phyloP scores from a whole-genome alignment of 2,329 filamentous ascomycete species.

The Coleophoma eucalyptorum region DNA sequence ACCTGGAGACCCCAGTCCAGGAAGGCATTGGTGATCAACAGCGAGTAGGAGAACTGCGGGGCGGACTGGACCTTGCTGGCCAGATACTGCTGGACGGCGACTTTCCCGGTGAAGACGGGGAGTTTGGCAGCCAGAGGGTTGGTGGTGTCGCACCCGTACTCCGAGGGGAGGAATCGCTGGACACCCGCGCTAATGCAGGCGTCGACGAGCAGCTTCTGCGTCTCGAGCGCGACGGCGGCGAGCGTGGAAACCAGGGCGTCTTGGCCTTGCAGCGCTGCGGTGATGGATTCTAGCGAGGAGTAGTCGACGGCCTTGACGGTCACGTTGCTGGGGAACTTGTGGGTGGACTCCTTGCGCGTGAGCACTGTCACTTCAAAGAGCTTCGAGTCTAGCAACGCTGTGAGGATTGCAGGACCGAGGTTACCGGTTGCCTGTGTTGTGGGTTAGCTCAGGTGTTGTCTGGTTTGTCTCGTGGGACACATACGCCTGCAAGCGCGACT shows the following conservation, averaged over 20 bases:
- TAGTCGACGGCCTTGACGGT: conserved; percentile 42
- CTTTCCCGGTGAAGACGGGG: conserved; percentile 49
- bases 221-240: conserved; percentile 22
- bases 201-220: conserved; percentile 49
- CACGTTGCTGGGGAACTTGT: conserved; percentile 25
- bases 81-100: conserved; percentile 35
- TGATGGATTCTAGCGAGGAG: conserved; percentile 35
- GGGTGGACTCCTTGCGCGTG: conserved; percentile 30
- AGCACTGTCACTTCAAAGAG: conserved; percentile 45
- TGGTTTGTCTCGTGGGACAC: background rate
- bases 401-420: conserved; percentile 19
- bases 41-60: conserved; percentile 48
- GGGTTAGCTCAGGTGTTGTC: background rate
- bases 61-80: conserved; percentile 33
- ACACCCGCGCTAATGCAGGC: conserved; percentile 56
- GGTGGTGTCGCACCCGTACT: conserved; percentile 44
- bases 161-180: conserved; percentile 57
- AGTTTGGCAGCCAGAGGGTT: conserved; percentile 34
- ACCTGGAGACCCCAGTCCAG: conserved; percentile 50
- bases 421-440: conserved; percentile 11
- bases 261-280: conserved; percentile 46
- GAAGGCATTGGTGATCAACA: conserved; percentile 49
- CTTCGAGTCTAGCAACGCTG: conserved; percentile 16
- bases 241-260: conserved; percentile 55
- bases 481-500: conserved; percentile 16